Evolutionary conservation across 768 basidiomycete species (phyloP).

Genomic region (Albatrellus ellisii): DNA sequence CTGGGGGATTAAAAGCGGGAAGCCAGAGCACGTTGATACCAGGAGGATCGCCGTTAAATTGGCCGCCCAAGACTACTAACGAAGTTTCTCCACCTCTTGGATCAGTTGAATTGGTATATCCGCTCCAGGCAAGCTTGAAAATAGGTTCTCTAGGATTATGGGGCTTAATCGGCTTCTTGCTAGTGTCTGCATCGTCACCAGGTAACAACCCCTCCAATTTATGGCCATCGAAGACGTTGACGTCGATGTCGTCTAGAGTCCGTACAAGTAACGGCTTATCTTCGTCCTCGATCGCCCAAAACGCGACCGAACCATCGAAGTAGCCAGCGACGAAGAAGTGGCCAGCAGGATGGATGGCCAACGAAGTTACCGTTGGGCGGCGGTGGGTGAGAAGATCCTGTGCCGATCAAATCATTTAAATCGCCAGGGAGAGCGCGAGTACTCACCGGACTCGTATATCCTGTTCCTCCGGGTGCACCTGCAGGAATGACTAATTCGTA

Average conservation of each 20-base stretch:
- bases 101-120: constrained; percentile 53
- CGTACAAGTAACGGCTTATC: constrained; percentile 63
- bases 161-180: constrained; percentile 8
- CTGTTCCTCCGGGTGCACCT: constrained; percentile 70
- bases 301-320: constrained; percentile 69
- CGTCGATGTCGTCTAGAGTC: constrained; percentile 45
- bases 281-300: constrained; percentile 74
- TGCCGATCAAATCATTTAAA: background rate
- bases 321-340: constrained; percentile 74
- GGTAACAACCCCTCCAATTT: constrained; percentile 29
- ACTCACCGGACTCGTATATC: constrained; percentile 42
- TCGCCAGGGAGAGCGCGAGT: background rate
- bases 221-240: constrained; percentile 38
- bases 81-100: constrained; percentile 59
- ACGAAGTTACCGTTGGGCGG: constrained; percentile 50
- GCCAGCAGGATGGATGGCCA: constrained; percentile 62
- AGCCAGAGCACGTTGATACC: constrained; percentile 62
- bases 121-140: constrained; percentile 79
- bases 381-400: constrained; percentile 64
- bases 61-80: constrained; percentile 69
- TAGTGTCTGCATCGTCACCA: constrained; percentile 14
- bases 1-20: constrained; percentile 47
- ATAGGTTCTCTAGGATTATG: constrained; percentile 50
- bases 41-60: constrained; percentile 33
- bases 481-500: constrained; percentile 66